Base-by-base conservation (phyloP, 2,329 filamentous ascomycete species). In the Fusarium devonianum region DNA sequence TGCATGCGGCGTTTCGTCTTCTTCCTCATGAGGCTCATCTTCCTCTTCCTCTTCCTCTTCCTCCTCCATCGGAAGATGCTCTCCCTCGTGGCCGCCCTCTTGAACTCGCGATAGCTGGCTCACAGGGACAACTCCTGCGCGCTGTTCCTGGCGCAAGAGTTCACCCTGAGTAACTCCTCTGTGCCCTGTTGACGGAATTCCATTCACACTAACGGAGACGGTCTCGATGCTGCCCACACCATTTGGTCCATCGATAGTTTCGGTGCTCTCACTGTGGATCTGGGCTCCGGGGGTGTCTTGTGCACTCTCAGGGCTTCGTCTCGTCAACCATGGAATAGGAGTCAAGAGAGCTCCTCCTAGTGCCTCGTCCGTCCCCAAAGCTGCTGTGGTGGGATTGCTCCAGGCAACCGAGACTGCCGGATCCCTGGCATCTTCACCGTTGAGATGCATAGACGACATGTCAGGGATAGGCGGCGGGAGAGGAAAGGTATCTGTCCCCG, bases 341-440 rank as follows among this genome's bases (percentile, higher is more conserved):
- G 93, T 97, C 38, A 99, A 78, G 13, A 97, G 78, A 0, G 94
- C 94, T 6, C 94, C 94, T 16, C 93, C 93, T 1, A 97, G 77
- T 10, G 88, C 88, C 69, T 97, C 93, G 64, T 97, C 93, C 37
- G 89, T 91, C 2, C 91, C 92, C 6, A 93, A 75, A 10, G 75
- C 71, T 7, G 72, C 70, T 56, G 72, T 72, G 57, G 66, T 79
- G 63, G 63, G 73, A 40, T 81, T 80, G 34, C 73, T 73, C 76
- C 80, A 80, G 4, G 75, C 70, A 9, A 80, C 71, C 7, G 66
- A 62, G 12, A 60, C 71, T 60, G 70, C 73, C 4, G 69, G 70
- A 44, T 73, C 67, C 35, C 62, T 64, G 9, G 56, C 73, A 28
- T 81, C 77, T n/a, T 78, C 75, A 18, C 88, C 89, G 65, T 94